Evolutionary conservation across 768 basidiomycete genomes (phyloP), one percentile per base, ranked within the genome.

Genomic region (Mycena olivaceomarginata): DNA sequence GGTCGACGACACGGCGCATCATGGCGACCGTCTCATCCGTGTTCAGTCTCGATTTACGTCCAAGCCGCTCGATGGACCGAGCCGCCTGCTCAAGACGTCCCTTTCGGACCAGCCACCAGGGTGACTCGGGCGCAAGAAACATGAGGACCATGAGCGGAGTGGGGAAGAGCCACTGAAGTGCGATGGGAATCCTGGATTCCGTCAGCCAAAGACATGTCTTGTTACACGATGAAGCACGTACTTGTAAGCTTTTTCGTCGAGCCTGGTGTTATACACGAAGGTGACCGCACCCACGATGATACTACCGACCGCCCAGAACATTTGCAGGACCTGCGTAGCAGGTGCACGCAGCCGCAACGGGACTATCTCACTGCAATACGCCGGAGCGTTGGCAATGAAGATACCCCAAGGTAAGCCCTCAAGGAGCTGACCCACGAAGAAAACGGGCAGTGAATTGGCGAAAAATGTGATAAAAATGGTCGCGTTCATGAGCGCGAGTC

Each of bases 281-380:
- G 78, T 76, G 75, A 79, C 78, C 10, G 75, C 78, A 16, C 78
- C 78, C 67, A 79, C 78, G 65, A 79, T 79, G 71, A 79, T 79
- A 20, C 67, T 69, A 2, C 78, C 78, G 43, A 79, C 41, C 15
- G 78, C 78, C 78, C 78, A 79, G 78, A 79, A 79, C 78, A 79
- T 79, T 51, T 79, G 78, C n/a, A 79, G 75, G 53, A 79, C 43
- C 72, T 79, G 78, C 69, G 78, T 79, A 16, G 74, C 74, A 18
- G 78, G 78, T 1, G 78, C 78, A 18, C 78, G 78, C 39, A 79
- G 67, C 31, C 75, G 78, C 67, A 79, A 16, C 22, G 78, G 78
- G 59, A 79, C 78, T 8, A 79, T 79, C 75, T 79, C 78, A 16
- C 78, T 79, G 72, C 78, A 79, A 25, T 79, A 79, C 45, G 78